Evolutionary conservation across 2,329 filamentous ascomycete species (phyloP).

Genomic region (Pestalotiopsis sp.): DNA sequence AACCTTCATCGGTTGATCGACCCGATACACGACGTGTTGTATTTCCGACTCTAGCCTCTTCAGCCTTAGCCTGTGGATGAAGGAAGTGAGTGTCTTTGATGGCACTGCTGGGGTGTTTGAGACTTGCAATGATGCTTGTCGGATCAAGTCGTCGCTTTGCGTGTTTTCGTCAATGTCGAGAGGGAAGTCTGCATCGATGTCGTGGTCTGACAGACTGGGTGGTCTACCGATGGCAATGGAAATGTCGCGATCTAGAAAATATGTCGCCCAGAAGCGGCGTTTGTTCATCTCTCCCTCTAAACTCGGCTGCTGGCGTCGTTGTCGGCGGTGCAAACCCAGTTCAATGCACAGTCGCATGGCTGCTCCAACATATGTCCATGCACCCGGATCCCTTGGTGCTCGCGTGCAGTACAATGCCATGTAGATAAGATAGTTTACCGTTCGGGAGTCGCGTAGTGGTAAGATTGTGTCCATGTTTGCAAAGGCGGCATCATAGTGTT

Average conservation of each 20-base stretch:
- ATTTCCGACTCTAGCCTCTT: constrained; percentile 34
- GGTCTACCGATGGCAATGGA: constrained; percentile 31
- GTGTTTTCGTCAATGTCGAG: constrained; percentile 30
- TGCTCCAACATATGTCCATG: constrained; percentile 32
- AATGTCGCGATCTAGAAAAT: constrained; percentile 32
- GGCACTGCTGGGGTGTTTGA: constrained; percentile 26
- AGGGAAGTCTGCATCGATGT: constrained; percentile 31
- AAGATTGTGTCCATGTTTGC: constrained; percentile 29
- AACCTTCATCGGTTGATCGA: constrained; percentile 26
- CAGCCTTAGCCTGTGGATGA: constrained; percentile 30
- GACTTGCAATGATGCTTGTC: constrained; percentile 23
- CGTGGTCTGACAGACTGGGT: constrained; percentile 31
- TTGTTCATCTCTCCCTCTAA: constrained; percentile 32
- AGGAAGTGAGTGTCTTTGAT: constrained; percentile 28
- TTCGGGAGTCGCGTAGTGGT: constrained; percentile 27
- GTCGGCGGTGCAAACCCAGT: constrained; percentile 30
- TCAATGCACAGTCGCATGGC: constrained; percentile 32
- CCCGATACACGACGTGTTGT: constrained; percentile 30
- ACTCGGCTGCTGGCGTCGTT: constrained; percentile 23
- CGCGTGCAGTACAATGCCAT: constrained; percentile 34
- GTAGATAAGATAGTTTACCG: constrained; percentile 30
- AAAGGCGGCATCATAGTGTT: constrained; percentile 31
- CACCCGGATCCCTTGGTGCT: constrained; percentile 31
- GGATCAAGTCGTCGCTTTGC: constrained; percentile 25
- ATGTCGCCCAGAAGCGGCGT: constrained; percentile 32